Evolutionary conservation across 768 basidiomycete genomes (phyloP).

Genomic region (Russula brevipes): DNA sequence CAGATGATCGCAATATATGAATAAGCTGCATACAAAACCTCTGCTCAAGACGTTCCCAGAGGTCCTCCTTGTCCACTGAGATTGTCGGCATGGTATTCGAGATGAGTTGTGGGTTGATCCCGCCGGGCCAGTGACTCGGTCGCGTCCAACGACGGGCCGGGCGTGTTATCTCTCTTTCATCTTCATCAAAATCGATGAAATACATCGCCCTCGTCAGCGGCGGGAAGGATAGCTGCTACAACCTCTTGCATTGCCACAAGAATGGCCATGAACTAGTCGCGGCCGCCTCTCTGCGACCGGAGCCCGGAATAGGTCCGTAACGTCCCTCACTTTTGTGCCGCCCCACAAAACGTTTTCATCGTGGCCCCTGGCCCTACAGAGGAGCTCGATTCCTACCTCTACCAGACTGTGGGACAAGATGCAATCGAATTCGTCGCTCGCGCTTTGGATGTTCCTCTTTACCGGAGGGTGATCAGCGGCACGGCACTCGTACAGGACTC

Average conservation of each 20-base stretch:
- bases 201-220: slow-evolving; percentile 93
- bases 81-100: slow-evolving; percentile 77
- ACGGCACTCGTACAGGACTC: slow-evolving; percentile 71
- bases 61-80: slow-evolving; percentile 91
- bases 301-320: slow-evolving; percentile 72
- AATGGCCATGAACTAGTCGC: slow-evolving; percentile 87
- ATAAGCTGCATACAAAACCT: slow-evolving; percentile 59
- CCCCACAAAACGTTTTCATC: slow-evolving; percentile 23
- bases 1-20: slow-evolving; percentile 20
- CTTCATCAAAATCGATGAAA: slow-evolving; percentile 52
- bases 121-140: not conserved
- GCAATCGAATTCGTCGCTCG: slow-evolving; percentile 81
- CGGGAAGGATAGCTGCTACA: slow-evolving; percentile 97
- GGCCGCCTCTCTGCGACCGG: slow-evolving; percentile 83
- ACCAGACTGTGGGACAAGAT: slow-evolving; percentile 98
- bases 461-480: slow-evolving; percentile 75
- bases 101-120: not conserved
- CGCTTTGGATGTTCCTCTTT: slow-evolving; percentile 83
- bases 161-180: not conserved
- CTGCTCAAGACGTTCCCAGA: slow-evolving; percentile 80
- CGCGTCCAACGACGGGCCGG: not conserved
- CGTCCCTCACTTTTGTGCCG: slow-evolving; percentile 12
- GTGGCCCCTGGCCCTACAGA: slow-evolving; percentile 45
- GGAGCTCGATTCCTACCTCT: slow-evolving; percentile 97
- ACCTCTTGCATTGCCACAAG: slow-evolving; percentile 78